Base-by-base conservation (phyloP, 345 rosid genomes). In the Acer saccharum region DNA sequence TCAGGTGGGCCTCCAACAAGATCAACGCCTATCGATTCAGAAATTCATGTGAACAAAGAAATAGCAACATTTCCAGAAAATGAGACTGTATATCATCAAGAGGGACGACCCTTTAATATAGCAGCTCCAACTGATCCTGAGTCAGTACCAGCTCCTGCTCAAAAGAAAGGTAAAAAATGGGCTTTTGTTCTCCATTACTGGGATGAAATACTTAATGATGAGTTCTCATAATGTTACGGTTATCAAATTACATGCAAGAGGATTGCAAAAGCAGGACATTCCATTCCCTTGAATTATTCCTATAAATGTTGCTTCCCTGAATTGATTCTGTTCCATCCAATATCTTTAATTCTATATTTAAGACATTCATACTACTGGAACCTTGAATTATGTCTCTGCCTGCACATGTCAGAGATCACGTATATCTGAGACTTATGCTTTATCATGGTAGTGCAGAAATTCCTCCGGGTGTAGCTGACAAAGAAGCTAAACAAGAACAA, bases 161-260 rank as follows among this genome's bases (percentile, higher is more conserved):
- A 73, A 44, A 69, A 69, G 35, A 74, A 63, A 77, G 83, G 86
- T 85, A 68, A 50, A 43, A 57, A 13, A 8, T 25, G 43, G 44
- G 48, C 44, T 68, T 76, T 69, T 4, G 4, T 54, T 72, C 27
- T 18, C 43, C 23, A 14, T 6, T 73, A 18, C 50, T 72, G 61
- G 44, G 63, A 57, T 23, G 52, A 13, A 46, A 63, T 63, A n/a
- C 67, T 13, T 12, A 46, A 71, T 71, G 66, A 61, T 14, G 52
- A 17, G 32, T 66, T 76, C 2, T 23, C 11, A 35, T 17, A 27
- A 54, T 54, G 39, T 32, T 48, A 16, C 13, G n/a, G 62, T 21
- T 21, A 20, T 23, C 17, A 74, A 3, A 76, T 65, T 23, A 18
- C n/a, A 27, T 29, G n/a, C 32, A n/a, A 52, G 71, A 54, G 46